Conservation (phyloP, 805 yeast genomes). For the Candida pseudofarinosa region DNA sequence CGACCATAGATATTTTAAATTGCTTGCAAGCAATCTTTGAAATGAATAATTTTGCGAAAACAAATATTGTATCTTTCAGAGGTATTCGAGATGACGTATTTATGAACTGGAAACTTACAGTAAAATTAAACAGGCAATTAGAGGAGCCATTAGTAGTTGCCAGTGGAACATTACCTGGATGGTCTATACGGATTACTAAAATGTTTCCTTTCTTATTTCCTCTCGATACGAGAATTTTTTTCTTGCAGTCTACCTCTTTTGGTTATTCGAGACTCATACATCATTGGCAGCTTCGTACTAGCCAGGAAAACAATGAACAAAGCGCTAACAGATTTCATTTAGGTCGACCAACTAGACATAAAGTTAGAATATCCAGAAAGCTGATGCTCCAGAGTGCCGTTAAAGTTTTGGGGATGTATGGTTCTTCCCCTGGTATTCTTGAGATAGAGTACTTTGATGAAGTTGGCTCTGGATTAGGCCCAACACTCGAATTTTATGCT, state of each 20-base stretch:
- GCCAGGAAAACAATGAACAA: slow-evolving; percentile 24
- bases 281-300: slow-evolving; percentile 59
- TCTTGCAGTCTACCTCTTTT: slow-evolving; percentile 82
- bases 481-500: slow-evolving; percentile 90
- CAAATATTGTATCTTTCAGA: slow-evolving; percentile 15
- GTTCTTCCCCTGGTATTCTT: slow-evolving; percentile 71
- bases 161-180: slow-evolving; percentile 78
- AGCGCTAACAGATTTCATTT: slow-evolving; percentile 38
- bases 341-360: slow-evolving; percentile 76
- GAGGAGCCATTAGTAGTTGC: slow-evolving; percentile 89
- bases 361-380: slow-evolving; percentile 70
- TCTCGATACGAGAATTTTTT: slow-evolving; percentile 70
- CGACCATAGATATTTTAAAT: slow-evolving; percentile 39
- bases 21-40: slow-evolving; percentile 46
- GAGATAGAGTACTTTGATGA: slow-evolving; percentile 89
- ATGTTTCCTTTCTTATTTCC: slow-evolving; percentile 82
- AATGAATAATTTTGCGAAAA: slow-evolving; percentile 28
- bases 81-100: slow-evolving; percentile 34
- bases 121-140: slow-evolving; percentile 78
- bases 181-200: slow-evolving; percentile 75
- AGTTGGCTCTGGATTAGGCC: slow-evolving; percentile 95
- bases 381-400: slow-evolving; percentile 71
- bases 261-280: slow-evolving; percentile 83
- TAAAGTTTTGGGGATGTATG: slow-evolving; percentile 72
- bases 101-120: slow-evolving; percentile 75